Evolutionary conservation across 1,139 yeast genomes (phyloP), one percentile per base, ranked within the genome.

Genomic region (Yamadazyma kanchanaburiensis): DNA sequence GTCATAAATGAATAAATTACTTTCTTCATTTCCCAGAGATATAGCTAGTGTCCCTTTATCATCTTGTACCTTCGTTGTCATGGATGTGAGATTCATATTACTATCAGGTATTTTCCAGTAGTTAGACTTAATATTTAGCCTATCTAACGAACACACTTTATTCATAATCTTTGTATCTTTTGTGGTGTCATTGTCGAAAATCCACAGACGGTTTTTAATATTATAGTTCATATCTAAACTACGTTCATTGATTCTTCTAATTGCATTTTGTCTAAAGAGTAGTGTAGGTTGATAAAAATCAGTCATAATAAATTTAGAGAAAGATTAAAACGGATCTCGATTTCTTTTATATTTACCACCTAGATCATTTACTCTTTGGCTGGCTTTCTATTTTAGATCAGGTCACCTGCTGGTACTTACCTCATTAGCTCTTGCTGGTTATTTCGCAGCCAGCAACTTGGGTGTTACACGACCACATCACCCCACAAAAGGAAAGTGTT

Each of bases 31-130:
- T 1, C 82, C 86, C 39, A 80, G 74, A 2, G 88, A 74, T 6
- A 85, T 70, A 1, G 94, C 94, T 27, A 85, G 54, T 9, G 56
- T 46, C 0, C 67, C 60, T 4, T 29, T 33, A 25, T 69, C 60
- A 9, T 65, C 61, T 11, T 60, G 59, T 9, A 35, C 36, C 17
- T 40, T 48, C 5, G 53, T 49, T n/a, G 55, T 49, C 39, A 84
- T 56, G 0, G 83, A 62, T 0, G 87, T 80, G 32, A 84, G 60
- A 41, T 76, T 74, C 49, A 68, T 59, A 25, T 68, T 57, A 20
- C 60, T 55, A 46, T 81, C 87, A 3, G 87, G 86, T 5, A 64
- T 82, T 42, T 70, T 74, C 94, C 94, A 84, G 54, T 83, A 83
- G 49, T 67, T 73, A 10, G 82, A 76, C 35, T 70, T 69, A 30